phyloP scores from a whole-genome alignment of 2,329 filamentous ascomycete genomes.

The Penicillium brevicompactum region DNA sequence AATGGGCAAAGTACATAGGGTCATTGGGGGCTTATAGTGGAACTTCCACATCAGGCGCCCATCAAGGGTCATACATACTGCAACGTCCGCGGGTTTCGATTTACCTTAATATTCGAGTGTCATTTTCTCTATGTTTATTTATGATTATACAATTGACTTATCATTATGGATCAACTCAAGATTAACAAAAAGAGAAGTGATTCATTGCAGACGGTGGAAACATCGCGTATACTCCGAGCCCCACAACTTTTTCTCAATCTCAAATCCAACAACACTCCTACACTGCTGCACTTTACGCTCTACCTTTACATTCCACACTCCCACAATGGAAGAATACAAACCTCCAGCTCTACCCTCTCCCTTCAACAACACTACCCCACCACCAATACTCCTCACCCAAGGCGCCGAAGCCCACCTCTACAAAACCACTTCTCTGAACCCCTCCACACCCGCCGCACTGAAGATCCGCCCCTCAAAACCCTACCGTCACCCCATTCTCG shows the following conservation, averaged over 20 bases:
- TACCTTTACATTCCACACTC: neutral
- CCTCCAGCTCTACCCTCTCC: conserved; percentile 60
- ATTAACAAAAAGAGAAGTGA: no score
- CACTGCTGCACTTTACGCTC: neutral
- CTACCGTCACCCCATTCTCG: conserved; percentile 88
- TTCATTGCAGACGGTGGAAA: no score
- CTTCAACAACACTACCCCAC: conserved; percentile 64
- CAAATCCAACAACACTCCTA: neutral
- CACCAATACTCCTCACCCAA: conserved; percentile 77
- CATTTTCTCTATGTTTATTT: neutral
- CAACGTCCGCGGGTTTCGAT: neutral
- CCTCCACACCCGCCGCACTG: conserved; percentile 71
- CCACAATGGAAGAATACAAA: conserved; percentile 27
- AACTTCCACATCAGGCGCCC: neutral
- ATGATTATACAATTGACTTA: no score
- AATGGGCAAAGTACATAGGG: neutral
- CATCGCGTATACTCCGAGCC: conserved; percentile 7
- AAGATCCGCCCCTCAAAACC: conserved; percentile 91
- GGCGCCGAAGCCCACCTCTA: conserved; percentile 96
- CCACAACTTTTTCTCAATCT: conserved; percentile 9
- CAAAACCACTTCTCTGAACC: conserved; percentile 75
- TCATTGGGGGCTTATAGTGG: neutral
- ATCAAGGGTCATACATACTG: neutral
- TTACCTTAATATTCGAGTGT: neutral
- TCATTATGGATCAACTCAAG: no score